phyloP scores from a whole-genome alignment of 2,329 filamentous ascomycete genomes.

The Xylaria digitata region DNA sequence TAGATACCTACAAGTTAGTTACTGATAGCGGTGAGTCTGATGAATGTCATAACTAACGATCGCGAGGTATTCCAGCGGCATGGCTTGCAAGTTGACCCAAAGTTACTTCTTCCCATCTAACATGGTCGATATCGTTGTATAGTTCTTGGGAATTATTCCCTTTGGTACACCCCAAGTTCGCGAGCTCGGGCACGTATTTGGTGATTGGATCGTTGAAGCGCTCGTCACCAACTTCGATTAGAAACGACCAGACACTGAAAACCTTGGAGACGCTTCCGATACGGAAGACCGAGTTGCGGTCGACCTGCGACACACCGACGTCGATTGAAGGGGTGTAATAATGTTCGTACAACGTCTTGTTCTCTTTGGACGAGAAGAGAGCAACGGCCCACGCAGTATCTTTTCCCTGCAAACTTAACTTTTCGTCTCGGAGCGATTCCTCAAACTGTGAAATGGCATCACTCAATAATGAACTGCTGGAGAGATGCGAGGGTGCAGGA shows the following conservation, averaged over 20 bases:
- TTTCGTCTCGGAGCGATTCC: not conserved
- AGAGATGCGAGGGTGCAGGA: slow-evolving; percentile 31
- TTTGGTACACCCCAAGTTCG: slow-evolving; percentile 29
- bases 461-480: slow-evolving; percentile 16
- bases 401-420: slow-evolving; percentile 28
- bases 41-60: slow-evolving; percentile 47
- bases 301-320: slow-evolving; percentile 45
- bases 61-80: slow-evolving; percentile 51
- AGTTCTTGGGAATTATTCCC: slow-evolving; percentile 9
- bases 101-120: slow-evolving; percentile 52
- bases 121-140: slow-evolving; percentile 43
- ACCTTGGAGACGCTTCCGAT: slow-evolving; percentile 60
- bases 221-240: slow-evolving; percentile 55
- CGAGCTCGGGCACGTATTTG: slow-evolving; percentile 56
- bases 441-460: slow-evolving; percentile 24
- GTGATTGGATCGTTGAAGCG: slow-evolving; percentile 56
- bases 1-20: slow-evolving; percentile 4
- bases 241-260: slow-evolving; percentile 56
- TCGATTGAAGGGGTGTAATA: slow-evolving; percentile 45
- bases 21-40: not conserved
- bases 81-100: slow-evolving; percentile 54
- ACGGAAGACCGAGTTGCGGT: slow-evolving; percentile 53
- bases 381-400: slow-evolving; percentile 46
- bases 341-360: slow-evolving; percentile 44
- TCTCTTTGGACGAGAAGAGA: slow-evolving; percentile 43